Percentiles rank a stretch among this genome's conserved stretches.
Evolutionary conservation across 2,329 filamentous ascomycete genomes (phyloP).

Genomic region (Phaeosphaeriaceae sp.): DNA sequence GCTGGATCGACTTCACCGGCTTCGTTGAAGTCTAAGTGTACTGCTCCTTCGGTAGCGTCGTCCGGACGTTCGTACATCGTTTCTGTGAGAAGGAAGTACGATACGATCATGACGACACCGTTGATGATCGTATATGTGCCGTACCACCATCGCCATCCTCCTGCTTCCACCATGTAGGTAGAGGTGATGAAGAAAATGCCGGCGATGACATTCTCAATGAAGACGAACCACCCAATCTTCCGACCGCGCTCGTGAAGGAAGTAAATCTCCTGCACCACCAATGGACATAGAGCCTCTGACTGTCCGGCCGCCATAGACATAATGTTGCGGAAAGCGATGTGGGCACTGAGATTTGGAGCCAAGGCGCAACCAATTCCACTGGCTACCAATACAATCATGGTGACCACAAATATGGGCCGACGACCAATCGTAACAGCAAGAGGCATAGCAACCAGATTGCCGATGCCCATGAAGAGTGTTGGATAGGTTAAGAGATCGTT

Average conservation of each 20-base stretch:
- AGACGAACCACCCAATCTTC: conserved; percentile 3
- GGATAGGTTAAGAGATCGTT: conserved; percentile 17
- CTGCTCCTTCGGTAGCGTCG: neutral
- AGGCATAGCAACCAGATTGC: conserved; percentile 15
- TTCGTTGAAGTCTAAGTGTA: conserved; percentile 1
- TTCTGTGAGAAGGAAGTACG: conserved; percentile 14
- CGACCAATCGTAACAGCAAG: conserved; percentile 16
- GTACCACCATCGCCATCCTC: conserved; percentile 22
- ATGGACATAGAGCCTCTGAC: conserved; percentile 15
- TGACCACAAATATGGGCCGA: conserved; percentile 14
- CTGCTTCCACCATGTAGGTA: conserved; percentile 13
- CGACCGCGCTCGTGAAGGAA: conserved; percentile 15
- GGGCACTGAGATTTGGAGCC: conserved; percentile 10
- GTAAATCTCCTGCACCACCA: conserved; percentile 16
- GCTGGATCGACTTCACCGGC: conserved; percentile 6
- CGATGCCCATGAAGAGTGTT: conserved; percentile 19
- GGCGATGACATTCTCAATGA: conserved; percentile 11
- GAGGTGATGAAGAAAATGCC: conserved; percentile 15
- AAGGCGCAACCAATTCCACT: conserved; percentile 15
- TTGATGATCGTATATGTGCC: conserved; percentile 13
- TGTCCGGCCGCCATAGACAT: conserved; percentile 21
- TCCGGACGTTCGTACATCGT: conserved; percentile 13
- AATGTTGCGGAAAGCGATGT: conserved; percentile 16
- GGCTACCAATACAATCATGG: conserved; percentile 12
- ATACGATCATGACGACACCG: conserved; percentile 10